phyloP scores from a whole-genome alignment of 2,329 filamentous ascomycete genomes.

The Cladosporium phlei region DNA sequence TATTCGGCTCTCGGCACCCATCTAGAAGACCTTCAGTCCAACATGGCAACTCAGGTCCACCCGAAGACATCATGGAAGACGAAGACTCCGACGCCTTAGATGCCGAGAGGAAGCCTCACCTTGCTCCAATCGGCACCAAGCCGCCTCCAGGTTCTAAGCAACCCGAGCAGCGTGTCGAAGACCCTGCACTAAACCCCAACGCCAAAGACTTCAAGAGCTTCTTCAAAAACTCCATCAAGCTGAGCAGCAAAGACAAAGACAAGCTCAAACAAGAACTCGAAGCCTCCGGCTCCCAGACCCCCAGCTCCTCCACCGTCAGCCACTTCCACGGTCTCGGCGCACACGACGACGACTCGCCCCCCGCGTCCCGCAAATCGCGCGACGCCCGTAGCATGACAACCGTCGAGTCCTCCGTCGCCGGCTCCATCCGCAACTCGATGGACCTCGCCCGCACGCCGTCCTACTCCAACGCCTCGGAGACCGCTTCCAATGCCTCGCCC shows the following conservation, averaged over 20 bases:
- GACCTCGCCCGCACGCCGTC: slow-evolving; percentile 29
- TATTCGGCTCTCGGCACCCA: slow-evolving; percentile 58
- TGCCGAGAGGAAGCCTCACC: slow-evolving; percentile 49
- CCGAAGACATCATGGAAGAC: slow-evolving; percentile 49
- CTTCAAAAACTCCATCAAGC: slow-evolving; percentile 46
- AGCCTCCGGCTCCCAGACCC: slow-evolving; percentile 16
- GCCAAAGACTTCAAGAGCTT: slow-evolving; percentile 81
- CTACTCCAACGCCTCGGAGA: slow-evolving; percentile 38
- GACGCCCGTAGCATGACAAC: slow-evolving; percentile 40
- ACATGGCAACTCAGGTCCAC: slow-evolving; percentile 63
- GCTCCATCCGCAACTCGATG: slow-evolving; percentile 24
- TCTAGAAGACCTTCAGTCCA: slow-evolving; percentile 79
- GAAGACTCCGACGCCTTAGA: slow-evolving; percentile 41
- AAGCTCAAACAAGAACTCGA: slow-evolving; percentile 23
- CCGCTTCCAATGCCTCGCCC: slow-evolving; percentile 31
- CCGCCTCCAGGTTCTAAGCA: slow-evolving; percentile 37
- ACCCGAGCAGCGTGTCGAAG: slow-evolving; percentile 35
- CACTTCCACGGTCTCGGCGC: slow-evolving; percentile 8
- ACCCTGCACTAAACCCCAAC: slow-evolving; percentile 66
- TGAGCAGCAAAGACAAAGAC: slow-evolving; percentile 36
- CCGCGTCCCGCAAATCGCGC: slow-evolving; percentile 37
- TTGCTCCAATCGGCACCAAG: slow-evolving; percentile 69
- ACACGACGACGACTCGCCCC: slow-evolving; percentile 31
- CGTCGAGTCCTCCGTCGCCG: slow-evolving; percentile 27
- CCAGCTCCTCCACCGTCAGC: slow-evolving; percentile 17